Percentiles rank a stretch among this genome's conserved stretches.
These are phyloP conservation scores for Nakazawaea wickerhamii DNA, from an alignment of 805 yeast genomes.

Conservation along the genomic window DNA sequence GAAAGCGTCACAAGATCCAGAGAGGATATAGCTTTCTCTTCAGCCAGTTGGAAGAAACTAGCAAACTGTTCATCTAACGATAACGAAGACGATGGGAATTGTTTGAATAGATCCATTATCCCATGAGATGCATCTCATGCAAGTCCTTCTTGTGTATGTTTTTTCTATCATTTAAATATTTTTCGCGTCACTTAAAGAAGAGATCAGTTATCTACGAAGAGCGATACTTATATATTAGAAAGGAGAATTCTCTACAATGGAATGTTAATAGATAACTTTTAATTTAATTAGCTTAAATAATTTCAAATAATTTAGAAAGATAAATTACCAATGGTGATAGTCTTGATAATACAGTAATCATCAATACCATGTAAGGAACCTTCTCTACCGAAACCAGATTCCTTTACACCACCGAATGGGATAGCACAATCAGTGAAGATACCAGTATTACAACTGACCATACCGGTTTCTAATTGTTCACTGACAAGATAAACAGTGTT, in stretches of 20 bases:
- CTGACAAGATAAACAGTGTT: constrained; percentile 53
- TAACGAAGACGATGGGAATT: constrained; percentile 12
- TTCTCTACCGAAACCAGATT: constrained; percentile 79
- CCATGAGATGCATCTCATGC: background rate
- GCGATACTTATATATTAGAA: background rate
- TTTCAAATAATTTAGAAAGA: background rate
- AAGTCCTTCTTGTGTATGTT: no score
- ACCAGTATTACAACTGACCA: constrained; percentile 81
- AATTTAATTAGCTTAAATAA: background rate
- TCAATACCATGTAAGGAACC: constrained; percentile 73
- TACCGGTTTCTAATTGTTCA: constrained; percentile 68
- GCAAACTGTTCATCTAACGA: constrained; percentile 12
- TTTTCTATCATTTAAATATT: no score
- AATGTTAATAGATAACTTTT: background rate
- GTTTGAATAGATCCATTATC: constrained; percentile 15
- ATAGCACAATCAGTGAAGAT: constrained; percentile 59
- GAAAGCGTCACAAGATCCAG: constrained; percentile 1
- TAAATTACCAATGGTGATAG: constrained; percentile 28
- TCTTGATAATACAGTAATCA: constrained; percentile 63
- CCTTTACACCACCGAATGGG: constrained; percentile 75
- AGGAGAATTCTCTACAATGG: background rate
- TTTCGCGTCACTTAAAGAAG: no score
- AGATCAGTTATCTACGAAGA: no score
- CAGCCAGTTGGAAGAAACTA: constrained; percentile 5
- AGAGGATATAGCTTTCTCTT: constrained; percentile 2